phyloP scores from a whole-genome alignment of 179 eudicot genomes.

The Beta corolliflora region DNA sequence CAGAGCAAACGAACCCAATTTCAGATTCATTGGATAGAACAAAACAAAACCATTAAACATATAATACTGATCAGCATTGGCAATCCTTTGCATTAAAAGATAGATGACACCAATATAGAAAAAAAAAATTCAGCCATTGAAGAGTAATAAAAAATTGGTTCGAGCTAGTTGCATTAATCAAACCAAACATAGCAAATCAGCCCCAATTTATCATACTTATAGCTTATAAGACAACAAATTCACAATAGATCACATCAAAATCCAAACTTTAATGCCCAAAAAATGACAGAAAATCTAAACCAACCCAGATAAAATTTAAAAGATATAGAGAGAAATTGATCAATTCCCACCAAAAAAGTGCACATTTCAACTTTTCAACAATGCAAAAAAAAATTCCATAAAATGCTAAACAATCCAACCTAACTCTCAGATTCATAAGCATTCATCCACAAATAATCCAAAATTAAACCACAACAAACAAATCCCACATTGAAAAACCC shows the following conservation, averaged over 20 bases:
- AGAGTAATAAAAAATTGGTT: too few species aligned
- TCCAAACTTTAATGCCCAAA: neutral
- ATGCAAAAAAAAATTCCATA: neutral
- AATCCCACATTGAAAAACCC: neutral
- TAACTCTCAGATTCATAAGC: neutral
- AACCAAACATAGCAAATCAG: neutral
- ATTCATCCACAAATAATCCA: neutral
- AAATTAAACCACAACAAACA: neutral
- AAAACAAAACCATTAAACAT: neutral
- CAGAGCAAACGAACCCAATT: neutral
- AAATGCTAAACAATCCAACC: neutral
- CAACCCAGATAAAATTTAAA: neutral
- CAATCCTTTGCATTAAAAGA: too few species aligned
- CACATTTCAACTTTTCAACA: neutral
- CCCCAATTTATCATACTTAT: neutral
- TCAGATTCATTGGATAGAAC: neutral
- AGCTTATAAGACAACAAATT: neutral
- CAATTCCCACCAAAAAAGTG: neutral
- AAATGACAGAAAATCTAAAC: neutral
- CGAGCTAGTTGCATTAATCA: neutral
- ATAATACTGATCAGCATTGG: too few species aligned
- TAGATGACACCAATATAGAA: too few species aligned
- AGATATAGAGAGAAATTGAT: neutral
- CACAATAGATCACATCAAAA: too few species aligned
- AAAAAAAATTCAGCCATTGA: too few species aligned